Evolutionary conservation across 2,329 filamentous ascomycete genomes (phyloP).

Genomic region (Sporothrix euskadiensis): DNA sequence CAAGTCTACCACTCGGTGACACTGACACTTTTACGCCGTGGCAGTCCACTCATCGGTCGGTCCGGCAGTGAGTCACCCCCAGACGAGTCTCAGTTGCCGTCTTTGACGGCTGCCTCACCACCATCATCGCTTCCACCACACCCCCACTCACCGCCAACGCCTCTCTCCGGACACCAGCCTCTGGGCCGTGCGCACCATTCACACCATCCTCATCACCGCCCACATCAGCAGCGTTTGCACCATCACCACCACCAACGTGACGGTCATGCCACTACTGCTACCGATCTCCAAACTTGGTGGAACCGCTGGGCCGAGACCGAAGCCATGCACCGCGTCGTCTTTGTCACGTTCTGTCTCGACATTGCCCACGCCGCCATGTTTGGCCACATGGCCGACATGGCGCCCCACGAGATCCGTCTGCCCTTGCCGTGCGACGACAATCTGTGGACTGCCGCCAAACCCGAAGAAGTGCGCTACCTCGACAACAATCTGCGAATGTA

Average conservation of each 20-base stretch:
- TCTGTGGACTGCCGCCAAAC: slow-evolving; percentile 79
- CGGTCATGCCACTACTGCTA: slow-evolving; percentile 28
- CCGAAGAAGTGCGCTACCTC: slow-evolving; percentile 72
- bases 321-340: slow-evolving; percentile 81
- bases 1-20: slow-evolving; percentile 90
- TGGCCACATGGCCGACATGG: slow-evolving; percentile 86
- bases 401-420: slow-evolving; percentile 82
- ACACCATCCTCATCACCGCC: slow-evolving; percentile 11
- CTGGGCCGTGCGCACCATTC: slow-evolving; percentile 10
- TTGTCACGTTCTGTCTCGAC: slow-evolving; percentile 86
- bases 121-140: background rate
- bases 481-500: slow-evolving; percentile 76
- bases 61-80: slow-evolving; percentile 77
- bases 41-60: slow-evolving; percentile 80
- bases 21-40: slow-evolving; percentile 78
- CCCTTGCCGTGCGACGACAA: slow-evolving; percentile 85
- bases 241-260: slow-evolving; percentile 24
- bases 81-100: slow-evolving; percentile 46
- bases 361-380: slow-evolving; percentile 91
- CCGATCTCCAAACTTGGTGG: slow-evolving; percentile 65
- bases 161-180: background rate
- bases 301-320: slow-evolving; percentile 86
- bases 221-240: slow-evolving; percentile 2
- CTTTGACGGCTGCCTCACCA: background rate
- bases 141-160: slow-evolving; percentile 20